phyloP scores from a whole-genome alignment of 148 eudicot species.

The Camellia sinensis region DNA sequence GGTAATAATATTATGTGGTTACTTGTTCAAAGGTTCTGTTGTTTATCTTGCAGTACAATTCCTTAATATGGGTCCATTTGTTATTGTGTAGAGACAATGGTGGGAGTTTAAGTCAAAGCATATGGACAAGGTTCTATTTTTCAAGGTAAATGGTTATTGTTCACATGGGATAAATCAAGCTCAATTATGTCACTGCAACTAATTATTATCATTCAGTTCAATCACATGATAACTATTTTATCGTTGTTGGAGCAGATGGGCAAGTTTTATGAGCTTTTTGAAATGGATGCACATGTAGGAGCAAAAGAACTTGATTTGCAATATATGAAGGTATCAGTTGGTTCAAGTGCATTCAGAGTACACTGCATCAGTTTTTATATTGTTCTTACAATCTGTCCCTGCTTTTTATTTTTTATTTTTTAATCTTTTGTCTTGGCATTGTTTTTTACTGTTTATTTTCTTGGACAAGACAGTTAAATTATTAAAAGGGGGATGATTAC shows the following conservation, averaged over 20 bases:
- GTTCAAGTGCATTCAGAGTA: background rate
- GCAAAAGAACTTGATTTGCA: constrained; percentile 95
- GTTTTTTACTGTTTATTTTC: background rate
- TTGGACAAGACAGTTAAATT: background rate
- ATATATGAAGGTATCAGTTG: constrained; percentile 81
- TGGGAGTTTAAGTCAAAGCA: constrained; percentile 98
- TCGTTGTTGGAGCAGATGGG: constrained; percentile 69
- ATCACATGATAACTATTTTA: background rate
- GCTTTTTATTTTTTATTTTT: background rate
- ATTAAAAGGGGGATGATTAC: background rate
- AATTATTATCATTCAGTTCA: background rate
- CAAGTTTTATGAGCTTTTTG: constrained; percentile 92
- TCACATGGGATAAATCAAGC: background rate
- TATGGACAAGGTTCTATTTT: constrained; percentile 99
- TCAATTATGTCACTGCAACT: background rate
- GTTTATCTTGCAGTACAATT: background rate
- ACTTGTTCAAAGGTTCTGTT: background rate
- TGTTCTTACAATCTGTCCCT: background rate
- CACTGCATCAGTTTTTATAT: background rate
- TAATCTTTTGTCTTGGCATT: background rate
- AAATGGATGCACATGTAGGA: constrained; percentile 99
- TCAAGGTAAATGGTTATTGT: constrained; percentile 58
- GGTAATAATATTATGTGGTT: constrained; percentile 36
- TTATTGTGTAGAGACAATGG: constrained; percentile 81
- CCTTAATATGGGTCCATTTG: constrained; percentile 19